Percentiles rank a stretch among this genome's conserved stretches.
Conservation (phyloP, 345 rosid genomes). For the Eucalyptus dawsonii region DNA sequence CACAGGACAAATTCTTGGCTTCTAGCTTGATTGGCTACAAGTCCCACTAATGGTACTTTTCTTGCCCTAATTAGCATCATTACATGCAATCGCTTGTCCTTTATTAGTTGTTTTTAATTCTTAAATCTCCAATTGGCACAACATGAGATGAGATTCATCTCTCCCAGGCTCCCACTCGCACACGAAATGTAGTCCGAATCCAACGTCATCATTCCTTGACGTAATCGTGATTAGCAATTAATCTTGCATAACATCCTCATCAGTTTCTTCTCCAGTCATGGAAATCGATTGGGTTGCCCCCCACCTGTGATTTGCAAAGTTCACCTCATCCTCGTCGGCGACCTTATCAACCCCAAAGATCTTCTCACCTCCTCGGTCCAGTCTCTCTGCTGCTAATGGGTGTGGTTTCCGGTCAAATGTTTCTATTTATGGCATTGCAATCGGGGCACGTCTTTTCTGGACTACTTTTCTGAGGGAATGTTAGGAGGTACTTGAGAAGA, state of each 20-base stretch:
- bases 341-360: no score
- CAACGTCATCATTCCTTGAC: no score
- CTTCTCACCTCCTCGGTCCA: no score
- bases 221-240: no score
- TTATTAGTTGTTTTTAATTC: no score
- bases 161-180: background rate
- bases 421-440: background rate
- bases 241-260: no score
- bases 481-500: background rate
- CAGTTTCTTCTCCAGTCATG: background rate
- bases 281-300: background rate
- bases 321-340: no score
- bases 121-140: no score
- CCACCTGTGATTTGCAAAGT: background rate
- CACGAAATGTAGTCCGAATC: background rate
- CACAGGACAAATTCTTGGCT: background rate
- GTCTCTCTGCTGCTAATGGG: no score
- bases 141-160: background rate
- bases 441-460: background rate
- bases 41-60: background rate
- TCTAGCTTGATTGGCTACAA: background rate
- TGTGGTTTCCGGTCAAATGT: no score
- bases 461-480: background rate
- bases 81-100: no score
- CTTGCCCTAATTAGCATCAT: background rate